Conservation (phyloP, 2,329 filamentous ascomycete genomes). For the Xylaria hypoxylon region DNA sequence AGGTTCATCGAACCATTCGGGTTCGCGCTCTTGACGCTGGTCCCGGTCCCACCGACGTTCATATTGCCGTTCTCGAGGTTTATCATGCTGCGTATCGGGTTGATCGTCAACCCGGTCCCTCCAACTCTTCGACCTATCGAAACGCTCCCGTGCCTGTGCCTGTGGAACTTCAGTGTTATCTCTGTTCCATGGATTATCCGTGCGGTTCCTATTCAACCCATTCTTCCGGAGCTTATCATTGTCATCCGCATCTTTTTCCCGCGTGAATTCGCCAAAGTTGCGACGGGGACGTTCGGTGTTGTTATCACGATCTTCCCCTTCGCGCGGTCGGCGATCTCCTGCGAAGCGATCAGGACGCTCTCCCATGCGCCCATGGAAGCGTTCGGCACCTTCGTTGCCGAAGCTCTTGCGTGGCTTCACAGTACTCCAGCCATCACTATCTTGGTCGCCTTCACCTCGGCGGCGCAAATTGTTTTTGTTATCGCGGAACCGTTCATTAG, state of each 20-base stretch:
- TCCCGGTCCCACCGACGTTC: conserved; percentile 68
- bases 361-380: conserved; percentile 75
- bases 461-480: conserved; percentile 62
- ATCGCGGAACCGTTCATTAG: conserved; percentile 54
- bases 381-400: conserved; percentile 76
- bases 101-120: conserved; percentile 62
- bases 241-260: conserved; percentile 63
- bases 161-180: conserved; percentile 59
- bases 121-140: conserved; percentile 71
- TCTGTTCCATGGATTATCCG: conserved; percentile 81
- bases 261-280: conserved; percentile 62
- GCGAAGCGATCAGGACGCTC: conserved; percentile 58
- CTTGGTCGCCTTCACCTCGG: conserved; percentile 67
- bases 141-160: conserved; percentile 63
- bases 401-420: conserved; percentile 81
- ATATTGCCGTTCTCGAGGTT: conserved; percentile 68
- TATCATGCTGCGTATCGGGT: conserved; percentile 54
- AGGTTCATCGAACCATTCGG: conserved; percentile 88
- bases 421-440: conserved; percentile 79
- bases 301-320: conserved; percentile 63
- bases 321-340: conserved; percentile 56
- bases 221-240: conserved; percentile 70
- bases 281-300: conserved; percentile 62
- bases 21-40: conserved; percentile 78
- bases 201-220: conserved; percentile 71